Conservation (phyloP, 202 grass and related monocot species). For the Hordeum pubiflorum region DNA sequence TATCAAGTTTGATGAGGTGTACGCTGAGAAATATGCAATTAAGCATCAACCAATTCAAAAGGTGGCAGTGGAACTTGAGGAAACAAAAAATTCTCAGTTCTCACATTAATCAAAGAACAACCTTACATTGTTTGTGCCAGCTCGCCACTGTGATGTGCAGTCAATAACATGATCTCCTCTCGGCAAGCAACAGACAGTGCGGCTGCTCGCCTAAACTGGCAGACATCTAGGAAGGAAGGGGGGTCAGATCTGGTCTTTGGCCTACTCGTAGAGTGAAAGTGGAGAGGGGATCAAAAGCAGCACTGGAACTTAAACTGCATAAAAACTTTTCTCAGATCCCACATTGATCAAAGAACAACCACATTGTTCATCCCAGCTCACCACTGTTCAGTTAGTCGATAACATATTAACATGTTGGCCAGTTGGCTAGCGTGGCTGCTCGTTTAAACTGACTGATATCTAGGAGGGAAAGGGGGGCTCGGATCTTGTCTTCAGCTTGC, state of each 20-base stretch:
- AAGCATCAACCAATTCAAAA: not conserved
- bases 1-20: not conserved
- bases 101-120: not conserved
- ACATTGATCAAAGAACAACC: not conserved
- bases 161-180: not conserved
- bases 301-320: not conserved
- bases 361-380: not conserved
- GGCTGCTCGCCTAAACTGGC: not conserved
- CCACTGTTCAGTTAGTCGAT: not conserved
- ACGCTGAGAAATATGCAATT: not conserved
- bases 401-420: not conserved
- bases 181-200: not conserved
- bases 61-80: not conserved
- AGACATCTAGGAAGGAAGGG: not conserved
- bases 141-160: not conserved
- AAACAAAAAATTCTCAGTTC: not conserved
- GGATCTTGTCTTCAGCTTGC: not conserved
- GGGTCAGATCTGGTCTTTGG: not conserved
- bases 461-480: not conserved
- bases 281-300: not conserved
- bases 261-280: not conserved
- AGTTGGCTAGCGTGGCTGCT: not conserved
- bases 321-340: not conserved
- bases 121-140: not conserved
- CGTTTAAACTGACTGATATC: not conserved